Percentiles rank a stretch among this genome's conserved stretches.
Evolutionary conservation across 768 basidiomycete genomes (phyloP).

Genomic region (Lactifluus subvellereus): DNA sequence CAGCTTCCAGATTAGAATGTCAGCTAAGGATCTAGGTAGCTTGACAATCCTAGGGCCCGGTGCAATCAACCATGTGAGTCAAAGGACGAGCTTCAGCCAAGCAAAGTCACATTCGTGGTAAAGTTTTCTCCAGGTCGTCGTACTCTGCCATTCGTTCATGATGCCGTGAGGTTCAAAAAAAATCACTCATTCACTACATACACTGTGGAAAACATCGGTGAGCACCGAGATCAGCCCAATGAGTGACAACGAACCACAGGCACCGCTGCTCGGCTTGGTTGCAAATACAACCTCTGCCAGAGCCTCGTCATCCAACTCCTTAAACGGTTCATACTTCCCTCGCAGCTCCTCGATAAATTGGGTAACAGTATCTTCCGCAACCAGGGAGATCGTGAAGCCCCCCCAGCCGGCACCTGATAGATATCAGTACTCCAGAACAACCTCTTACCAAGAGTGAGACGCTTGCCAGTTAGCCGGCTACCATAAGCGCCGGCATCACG

Average conservation of each 20-base stretch:
- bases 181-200: background rate
- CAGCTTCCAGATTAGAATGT: background rate
- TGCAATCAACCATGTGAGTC: background rate
- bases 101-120: background rate
- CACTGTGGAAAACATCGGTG: background rate
- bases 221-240: background rate
- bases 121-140: background rate
- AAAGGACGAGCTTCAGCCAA: background rate
- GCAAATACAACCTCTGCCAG: constrained; percentile 71
- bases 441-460: background rate
- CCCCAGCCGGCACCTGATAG: constrained; percentile 81
- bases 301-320: constrained; percentile 48
- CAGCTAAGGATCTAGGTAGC: background rate
- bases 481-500: constrained; percentile 71
- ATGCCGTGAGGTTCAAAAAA: background rate
- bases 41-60: background rate
- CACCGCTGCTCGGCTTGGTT: constrained; percentile 77
- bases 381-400: constrained; percentile 80
- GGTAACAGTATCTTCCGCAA: constrained; percentile 56
- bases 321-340: constrained; percentile 59
- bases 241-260: constrained; percentile 53
- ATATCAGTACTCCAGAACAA: background rate
- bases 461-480: constrained; percentile 72
- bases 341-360: constrained; percentile 58
- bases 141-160: background rate